phyloP scores from a whole-genome alignment of 179 eudicot genomes.

The Beta macrorhiza region DNA sequence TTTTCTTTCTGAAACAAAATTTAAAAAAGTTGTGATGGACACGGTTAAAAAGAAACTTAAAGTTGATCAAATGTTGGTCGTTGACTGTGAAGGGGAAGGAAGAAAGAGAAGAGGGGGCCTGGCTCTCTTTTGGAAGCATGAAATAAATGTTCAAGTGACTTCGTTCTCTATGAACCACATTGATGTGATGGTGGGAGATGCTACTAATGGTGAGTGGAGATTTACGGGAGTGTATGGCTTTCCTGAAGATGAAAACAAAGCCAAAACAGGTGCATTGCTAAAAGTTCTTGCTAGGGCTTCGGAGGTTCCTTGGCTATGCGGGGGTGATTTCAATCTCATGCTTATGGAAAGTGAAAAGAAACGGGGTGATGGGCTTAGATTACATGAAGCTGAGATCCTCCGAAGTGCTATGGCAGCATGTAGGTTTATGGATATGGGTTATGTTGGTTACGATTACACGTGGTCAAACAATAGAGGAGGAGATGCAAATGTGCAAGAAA shows the following conservation, averaged over 20 bases:
- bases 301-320: not conserved
- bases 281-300: not conserved
- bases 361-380: too few relatives aligned
- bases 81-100: not conserved
- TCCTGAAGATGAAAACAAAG: not conserved
- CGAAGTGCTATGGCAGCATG: not conserved
- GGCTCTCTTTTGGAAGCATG: not conserved
- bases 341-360: not conserved
- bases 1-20: not conserved
- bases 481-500: too few relatives aligned
- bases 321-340: conserved; percentile 5
- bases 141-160: too few relatives aligned
- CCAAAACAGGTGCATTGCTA: not conserved
- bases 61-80: not conserved
- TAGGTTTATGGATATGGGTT: not conserved
- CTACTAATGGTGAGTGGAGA: not conserved
- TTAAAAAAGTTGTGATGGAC: not conserved
- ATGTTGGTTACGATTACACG: not conserved
- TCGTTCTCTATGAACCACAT: not conserved
- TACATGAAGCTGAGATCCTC: not conserved
- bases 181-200: not conserved
- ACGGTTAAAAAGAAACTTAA: not conserved
- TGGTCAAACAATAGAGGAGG: too few relatives aligned
- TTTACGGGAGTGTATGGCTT: not conserved
- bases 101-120: not conserved